Evolutionary conservation across 1,284 basidiomycete genomes (phyloP).

Genomic region (Apiotrichum akiyoshidainum): DNA sequence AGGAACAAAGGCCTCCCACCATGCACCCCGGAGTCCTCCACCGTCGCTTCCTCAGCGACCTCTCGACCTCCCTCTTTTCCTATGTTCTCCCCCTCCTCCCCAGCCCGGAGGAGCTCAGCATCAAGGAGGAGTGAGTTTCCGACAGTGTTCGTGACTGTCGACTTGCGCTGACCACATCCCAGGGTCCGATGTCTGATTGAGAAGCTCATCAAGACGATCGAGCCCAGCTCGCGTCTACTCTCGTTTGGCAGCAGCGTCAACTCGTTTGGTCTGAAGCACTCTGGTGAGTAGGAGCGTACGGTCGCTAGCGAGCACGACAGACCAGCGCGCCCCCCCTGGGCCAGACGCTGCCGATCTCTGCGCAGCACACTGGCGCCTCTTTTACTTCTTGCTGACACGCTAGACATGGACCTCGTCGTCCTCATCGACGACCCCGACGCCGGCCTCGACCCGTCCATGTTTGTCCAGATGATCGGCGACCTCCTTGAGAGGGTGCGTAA

Average conservation of each 20-base stretch:
- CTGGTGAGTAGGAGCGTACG: conserved; percentile 58
- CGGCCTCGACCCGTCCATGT: conserved; percentile 71
- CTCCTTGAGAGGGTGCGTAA: conserved; percentile 77
- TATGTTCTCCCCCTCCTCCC: conserved; percentile 85
- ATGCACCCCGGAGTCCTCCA: conserved; percentile 49
- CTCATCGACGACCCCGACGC: conserved; percentile 75
- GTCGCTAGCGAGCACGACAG: no score
- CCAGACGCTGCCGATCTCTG: background rate
- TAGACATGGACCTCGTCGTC: conserved; percentile 98
- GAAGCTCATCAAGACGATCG: conserved; percentile 88
- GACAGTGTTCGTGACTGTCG: no score
- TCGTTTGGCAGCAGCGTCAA: conserved; percentile 92
- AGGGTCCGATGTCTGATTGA: conserved; percentile 85
- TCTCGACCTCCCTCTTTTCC: conserved; percentile 51
- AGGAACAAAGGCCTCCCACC: conserved; percentile 5
- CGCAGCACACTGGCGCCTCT: background rate
- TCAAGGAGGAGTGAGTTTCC: conserved; percentile 75
- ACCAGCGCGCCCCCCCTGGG: no score
- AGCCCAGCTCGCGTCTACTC: conserved; percentile 82
- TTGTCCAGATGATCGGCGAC: conserved; percentile 90
- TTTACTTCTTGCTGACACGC: background rate
- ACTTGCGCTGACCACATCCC: conserved; percentile 4
- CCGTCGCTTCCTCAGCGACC: conserved; percentile 50
- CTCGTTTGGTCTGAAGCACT: conserved; percentile 92
- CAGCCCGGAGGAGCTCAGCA: conserved; percentile 78